phyloP scores from a whole-genome alignment of 768 basidiomycete species.

The Boletus pseudo-olivaceus region DNA sequence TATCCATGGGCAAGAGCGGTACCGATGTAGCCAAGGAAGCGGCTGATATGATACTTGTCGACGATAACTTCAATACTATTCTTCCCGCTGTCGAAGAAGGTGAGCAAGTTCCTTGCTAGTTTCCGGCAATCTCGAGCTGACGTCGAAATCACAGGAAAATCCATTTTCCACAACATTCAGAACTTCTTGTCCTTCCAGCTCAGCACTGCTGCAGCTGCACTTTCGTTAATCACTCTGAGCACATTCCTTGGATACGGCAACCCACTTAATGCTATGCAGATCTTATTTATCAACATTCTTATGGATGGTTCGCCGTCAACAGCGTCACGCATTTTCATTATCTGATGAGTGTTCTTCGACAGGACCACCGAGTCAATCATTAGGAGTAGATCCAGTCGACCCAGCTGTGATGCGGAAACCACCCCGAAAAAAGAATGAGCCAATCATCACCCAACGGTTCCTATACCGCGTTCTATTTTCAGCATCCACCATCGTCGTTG shows the following conservation, averaged over 20 bases:
- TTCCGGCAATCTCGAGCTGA: background rate
- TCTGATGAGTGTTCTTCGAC: constrained; percentile 2
- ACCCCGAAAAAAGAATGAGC: constrained; percentile 88
- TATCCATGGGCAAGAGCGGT: constrained; percentile 98
- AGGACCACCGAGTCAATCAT: constrained; percentile 93
- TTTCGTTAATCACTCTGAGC: constrained; percentile 92
- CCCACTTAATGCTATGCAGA: constrained; percentile 97
- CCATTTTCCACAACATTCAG: constrained; percentile 98
- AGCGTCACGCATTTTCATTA: background rate
- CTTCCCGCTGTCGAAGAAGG: constrained; percentile 93
- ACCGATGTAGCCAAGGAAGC: constrained; percentile 99
- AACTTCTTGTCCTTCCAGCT: constrained; percentile 97
- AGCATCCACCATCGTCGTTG: constrained; percentile 85
- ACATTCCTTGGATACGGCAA: constrained; percentile 88
- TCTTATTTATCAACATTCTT: constrained; percentile 97
- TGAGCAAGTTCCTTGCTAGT: constrained; percentile 24
- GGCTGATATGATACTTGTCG: constrained; percentile 93
- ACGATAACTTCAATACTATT: constrained; percentile 96
- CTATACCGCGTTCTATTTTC: constrained; percentile 86
- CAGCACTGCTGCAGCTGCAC: constrained; percentile 93
- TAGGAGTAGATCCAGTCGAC: constrained; percentile 96
- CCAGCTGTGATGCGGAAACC: constrained; percentile 89
- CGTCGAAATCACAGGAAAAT: constrained; percentile 61
- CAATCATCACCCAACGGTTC: constrained; percentile 74
- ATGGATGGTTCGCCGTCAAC: constrained; percentile 75